Conservation (phyloP, 2,329 filamentous ascomycete genomes). For the Didymella exigua region DNA sequence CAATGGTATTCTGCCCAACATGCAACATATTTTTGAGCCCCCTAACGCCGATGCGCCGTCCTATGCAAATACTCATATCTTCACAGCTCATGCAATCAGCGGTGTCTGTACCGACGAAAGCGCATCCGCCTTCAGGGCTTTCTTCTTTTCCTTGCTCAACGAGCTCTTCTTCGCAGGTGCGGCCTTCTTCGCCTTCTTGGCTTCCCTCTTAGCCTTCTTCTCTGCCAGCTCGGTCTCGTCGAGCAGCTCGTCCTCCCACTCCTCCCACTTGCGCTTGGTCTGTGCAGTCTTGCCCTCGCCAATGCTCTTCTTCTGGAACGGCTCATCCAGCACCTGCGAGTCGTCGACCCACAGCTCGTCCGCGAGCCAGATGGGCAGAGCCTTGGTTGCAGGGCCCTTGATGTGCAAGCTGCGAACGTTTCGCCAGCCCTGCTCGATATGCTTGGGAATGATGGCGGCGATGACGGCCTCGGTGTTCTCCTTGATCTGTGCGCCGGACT, state of each 20-base stretch:
- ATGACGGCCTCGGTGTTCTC: constrained; percentile 78
- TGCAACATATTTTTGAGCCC: constrained; percentile 28
- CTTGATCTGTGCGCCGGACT: constrained; percentile 74
- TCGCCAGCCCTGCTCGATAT: constrained; percentile 84
- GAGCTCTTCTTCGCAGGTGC: constrained; percentile 39
- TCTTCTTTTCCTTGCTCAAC: constrained; percentile 55
- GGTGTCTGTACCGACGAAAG: constrained; percentile 51
- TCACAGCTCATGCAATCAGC: constrained; percentile 32
- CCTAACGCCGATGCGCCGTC: constrained; percentile 30
- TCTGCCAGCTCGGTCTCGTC: constrained; percentile 43
- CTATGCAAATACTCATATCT: constrained; percentile 16
- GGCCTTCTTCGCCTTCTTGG: constrained; percentile 57
- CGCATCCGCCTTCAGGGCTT: constrained; percentile 56
- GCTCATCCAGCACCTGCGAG: constrained; percentile 69
- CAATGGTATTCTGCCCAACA: constrained; percentile 25
- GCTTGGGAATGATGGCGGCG: constrained; percentile 71
- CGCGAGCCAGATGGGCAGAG: constrained; percentile 92
- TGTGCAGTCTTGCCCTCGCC: constrained; percentile 35
- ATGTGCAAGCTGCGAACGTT: constrained; percentile 85
- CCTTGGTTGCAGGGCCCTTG: constrained; percentile 86
- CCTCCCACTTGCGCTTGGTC: constrained; percentile 47
- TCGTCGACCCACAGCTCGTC: constrained; percentile 89
- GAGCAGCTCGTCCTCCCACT: constrained; percentile 47
- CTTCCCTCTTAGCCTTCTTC: constrained; percentile 48
- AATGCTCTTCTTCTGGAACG: constrained; percentile 40